Percentiles rank a stretch among this genome's conserved stretches.
phyloP scores from a whole-genome alignment of 2,329 filamentous ascomycete genomes.

The Penicillium fuscoglaucum region DNA sequence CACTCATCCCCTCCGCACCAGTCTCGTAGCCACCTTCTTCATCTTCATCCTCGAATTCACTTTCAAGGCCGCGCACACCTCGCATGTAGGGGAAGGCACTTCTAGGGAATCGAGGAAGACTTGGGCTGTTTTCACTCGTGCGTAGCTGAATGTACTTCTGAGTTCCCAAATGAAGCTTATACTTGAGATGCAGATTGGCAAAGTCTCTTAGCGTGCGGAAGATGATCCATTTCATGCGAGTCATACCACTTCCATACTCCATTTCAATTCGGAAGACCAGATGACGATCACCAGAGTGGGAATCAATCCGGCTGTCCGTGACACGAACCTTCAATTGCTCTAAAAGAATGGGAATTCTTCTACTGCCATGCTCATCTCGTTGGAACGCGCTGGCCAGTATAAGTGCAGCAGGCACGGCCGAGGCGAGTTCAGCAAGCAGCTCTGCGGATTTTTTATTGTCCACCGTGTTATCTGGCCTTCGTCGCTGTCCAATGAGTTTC shows the following conservation, averaged over 20 bases:
- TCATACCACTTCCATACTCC: slow-evolving; percentile 93
- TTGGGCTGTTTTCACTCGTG: slow-evolving; percentile 68
- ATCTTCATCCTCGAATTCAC: slow-evolving; percentile 72
- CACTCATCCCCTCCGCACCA: slow-evolving; percentile 66
- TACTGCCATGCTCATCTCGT: slow-evolving; percentile 92
- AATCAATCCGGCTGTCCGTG: slow-evolving; percentile 72
- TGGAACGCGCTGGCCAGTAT: slow-evolving; percentile 98
- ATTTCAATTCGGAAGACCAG: slow-evolving; percentile 87
- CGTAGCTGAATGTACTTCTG: slow-evolving; percentile 76
- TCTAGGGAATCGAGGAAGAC: slow-evolving; percentile 85
- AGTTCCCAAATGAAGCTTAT: slow-evolving; percentile 81
- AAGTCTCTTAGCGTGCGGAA: slow-evolving; percentile 86
- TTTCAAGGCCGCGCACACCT: slow-evolving; percentile 74
- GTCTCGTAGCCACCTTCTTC: slow-evolving; percentile 50
- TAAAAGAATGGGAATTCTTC: slow-evolving; percentile 87
- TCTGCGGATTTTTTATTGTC: slow-evolving; percentile 96
- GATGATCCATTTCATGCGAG: slow-evolving; percentile 95
- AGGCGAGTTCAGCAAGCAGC: slow-evolving; percentile 89
- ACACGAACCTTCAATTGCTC: slow-evolving; percentile 92
- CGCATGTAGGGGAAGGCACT: slow-evolving; percentile 88
- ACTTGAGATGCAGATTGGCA: slow-evolving; percentile 87
- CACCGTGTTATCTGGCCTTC: slow-evolving; percentile 78
- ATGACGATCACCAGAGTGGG: slow-evolving; percentile 63
- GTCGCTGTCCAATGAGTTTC: slow-evolving; percentile 72
- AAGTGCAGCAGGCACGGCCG: slow-evolving; percentile 86